Evolutionary conservation across 2,329 filamentous ascomycete genomes (phyloP).

Genomic region (Arthrobotrys musiformis): DNA sequence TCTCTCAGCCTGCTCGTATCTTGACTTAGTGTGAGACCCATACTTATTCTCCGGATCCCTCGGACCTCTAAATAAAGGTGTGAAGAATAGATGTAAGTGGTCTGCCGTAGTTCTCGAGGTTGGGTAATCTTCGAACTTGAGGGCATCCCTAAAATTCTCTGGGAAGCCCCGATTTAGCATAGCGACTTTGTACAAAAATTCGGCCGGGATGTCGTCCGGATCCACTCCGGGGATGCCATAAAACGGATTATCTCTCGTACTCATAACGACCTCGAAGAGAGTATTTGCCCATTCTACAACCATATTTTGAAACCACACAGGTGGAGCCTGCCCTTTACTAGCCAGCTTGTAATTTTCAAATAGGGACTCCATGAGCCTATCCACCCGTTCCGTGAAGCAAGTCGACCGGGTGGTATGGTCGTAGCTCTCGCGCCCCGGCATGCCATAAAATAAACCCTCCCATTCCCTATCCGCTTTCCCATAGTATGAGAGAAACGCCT

Average conservation of each 20-base stretch:
- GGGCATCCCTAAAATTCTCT: constrained; percentile 1
- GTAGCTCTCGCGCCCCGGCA: background rate
- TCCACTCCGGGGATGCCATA: background rate
- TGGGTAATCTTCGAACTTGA: background rate
- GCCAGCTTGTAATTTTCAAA: background rate
- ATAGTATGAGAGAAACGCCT: constrained; percentile 18
- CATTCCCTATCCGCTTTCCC: background rate
- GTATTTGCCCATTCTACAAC: constrained; percentile 17
- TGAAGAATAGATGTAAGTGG: constrained; percentile 24
- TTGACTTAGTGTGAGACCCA: constrained; percentile 11
- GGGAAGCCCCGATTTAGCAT: constrained; percentile 39
- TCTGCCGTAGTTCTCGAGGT: constrained; percentile 16
- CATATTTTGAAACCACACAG: constrained; percentile 23
- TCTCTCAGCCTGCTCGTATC: constrained; percentile 15
- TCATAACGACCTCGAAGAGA: background rate
- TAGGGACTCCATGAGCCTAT: background rate
- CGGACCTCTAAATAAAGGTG: constrained; percentile 11
- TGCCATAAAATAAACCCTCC: constrained; percentile 19
- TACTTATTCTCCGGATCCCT: background rate
- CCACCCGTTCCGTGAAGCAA: background rate
- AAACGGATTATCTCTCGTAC: background rate
- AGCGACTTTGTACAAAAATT: constrained; percentile 1
- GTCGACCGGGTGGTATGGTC: background rate
- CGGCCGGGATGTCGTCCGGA: background rate
- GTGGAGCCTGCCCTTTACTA: constrained; percentile 3